Conservation (phyloP, 1,284 basidiomycete genomes). For the Cystobasidium pallidum region DNA sequence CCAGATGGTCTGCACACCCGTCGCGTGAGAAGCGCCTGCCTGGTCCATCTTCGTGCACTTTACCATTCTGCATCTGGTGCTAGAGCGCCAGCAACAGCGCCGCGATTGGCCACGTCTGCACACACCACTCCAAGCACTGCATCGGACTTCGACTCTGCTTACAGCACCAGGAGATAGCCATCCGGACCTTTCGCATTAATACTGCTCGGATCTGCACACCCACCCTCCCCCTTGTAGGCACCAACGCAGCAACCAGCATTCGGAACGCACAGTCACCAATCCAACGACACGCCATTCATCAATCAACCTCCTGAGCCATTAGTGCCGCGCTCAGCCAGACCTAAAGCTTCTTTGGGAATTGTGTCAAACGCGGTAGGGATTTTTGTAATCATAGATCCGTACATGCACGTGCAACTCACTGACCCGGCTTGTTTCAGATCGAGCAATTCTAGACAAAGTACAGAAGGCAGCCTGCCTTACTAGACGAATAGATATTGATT, state of each 20-base stretch:
- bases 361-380: background rate
- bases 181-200: background rate
- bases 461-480: no score
- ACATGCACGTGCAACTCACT: background rate
- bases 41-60: slow-evolving; percentile 12
- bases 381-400: background rate
- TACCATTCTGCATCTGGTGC: background rate
- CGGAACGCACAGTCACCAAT: no score
- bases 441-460: background rate
- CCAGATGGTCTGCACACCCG: background rate
- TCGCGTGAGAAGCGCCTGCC: no score
- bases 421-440: background rate
- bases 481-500: background rate
- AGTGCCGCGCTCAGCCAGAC: background rate
- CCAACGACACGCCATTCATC: no score
- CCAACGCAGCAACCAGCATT: no score
- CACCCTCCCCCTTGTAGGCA: background rate
- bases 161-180: background rate
- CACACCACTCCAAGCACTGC: background rate
- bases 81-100: background rate
- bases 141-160: background rate
- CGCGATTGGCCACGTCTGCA: no score
- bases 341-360: background rate
- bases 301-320: background rate
- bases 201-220: background rate